Base-by-base conservation (phyloP, 768 basidiomycete species). In the Serpula lacrymans region DNA sequence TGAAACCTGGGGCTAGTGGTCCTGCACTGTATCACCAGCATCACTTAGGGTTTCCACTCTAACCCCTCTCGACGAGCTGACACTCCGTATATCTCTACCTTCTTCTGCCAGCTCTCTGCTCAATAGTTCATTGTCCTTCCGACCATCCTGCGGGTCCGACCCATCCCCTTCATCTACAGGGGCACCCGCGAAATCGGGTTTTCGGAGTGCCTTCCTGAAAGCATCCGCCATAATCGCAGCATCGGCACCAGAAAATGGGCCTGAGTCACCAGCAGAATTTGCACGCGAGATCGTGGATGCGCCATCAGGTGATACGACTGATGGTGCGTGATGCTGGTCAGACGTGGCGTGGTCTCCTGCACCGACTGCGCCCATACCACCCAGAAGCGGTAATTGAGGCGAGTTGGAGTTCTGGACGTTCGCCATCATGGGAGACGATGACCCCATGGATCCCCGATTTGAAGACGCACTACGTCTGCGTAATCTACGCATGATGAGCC, bases 171-270 rank as follows among this genome's bases (percentile, higher is more conserved):
- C 88, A 52, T 87, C 85, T 11, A 81, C 73, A 3, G 81, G 74
- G 39, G 72, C 58, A 14, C 63, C 76, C n/a, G 82, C 74, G 60
- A 93, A 94, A 57, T 90, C 89, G 8, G 92, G 91, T 59, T 91
- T 91, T 59, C 91, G 75, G 55, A 95, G 68, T 49, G 86, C 87
- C 59, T 85, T 80, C 53, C 92, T 73, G 66, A 94, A 95, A 5
- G 92, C 92, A 67, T 90, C 84, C 28, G 91, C 90, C 80, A 94
- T 88, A 58, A 92, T 87, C 27, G 88, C 88, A 39, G 92, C 92
- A 62, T 95, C 91, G 16, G 85, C 82, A 14, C 79, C 82, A 32
- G 82, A 84, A 63, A 93, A 84, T 8, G 81, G 84, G 9, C 77
- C 86, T 30, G 78, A 68, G 39, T 82, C 81, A 39, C 79, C 77